phyloP scores from a whole-genome alignment of 2,329 filamentous ascomycete species.

The Scortechinia acanthostroma region DNA sequence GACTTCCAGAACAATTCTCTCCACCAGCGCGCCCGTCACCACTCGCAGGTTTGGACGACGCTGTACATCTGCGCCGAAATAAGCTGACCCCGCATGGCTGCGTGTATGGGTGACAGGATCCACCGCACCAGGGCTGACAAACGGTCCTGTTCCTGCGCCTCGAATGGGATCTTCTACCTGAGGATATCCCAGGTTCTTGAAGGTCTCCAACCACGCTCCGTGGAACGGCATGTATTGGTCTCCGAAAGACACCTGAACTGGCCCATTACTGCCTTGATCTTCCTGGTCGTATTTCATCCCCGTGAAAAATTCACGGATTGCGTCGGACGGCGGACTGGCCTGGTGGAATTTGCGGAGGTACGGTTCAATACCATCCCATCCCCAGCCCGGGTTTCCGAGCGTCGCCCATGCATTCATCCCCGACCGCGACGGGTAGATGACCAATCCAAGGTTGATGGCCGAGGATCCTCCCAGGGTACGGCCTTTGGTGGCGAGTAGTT shows the following conservation, averaged over 20 bases:
- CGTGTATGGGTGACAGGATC: no score
- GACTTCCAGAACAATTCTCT: slow-evolving; percentile 12
- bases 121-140: slow-evolving; percentile 19
- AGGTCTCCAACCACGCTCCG: neutral
- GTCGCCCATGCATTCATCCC: slow-evolving; percentile 27
- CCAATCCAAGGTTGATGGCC: slow-evolving; percentile 26
- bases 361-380: slow-evolving; percentile 23
- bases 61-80: slow-evolving; percentile 22
- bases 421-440: slow-evolving; percentile 7
- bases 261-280: neutral
- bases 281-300: neutral
- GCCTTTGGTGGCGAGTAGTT: slow-evolving; percentile 19
- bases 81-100: no score
- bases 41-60: slow-evolving; percentile 22
- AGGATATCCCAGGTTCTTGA: slow-evolving; percentile 18
- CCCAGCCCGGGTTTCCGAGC: slow-evolving; percentile 30
- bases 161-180: slow-evolving; percentile 14
- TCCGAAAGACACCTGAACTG: neutral
- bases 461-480: slow-evolving; percentile 24
- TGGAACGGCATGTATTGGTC: neutral
- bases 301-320: no score
- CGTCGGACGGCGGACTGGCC: neutral
- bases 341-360: slow-evolving; percentile 27
- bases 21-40: slow-evolving; percentile 21
- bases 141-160: slow-evolving; percentile 18